Evolutionary conservation across 2,329 filamentous ascomycete genomes (phyloP).

Genomic region (Leptographium radiaticola): DNA sequence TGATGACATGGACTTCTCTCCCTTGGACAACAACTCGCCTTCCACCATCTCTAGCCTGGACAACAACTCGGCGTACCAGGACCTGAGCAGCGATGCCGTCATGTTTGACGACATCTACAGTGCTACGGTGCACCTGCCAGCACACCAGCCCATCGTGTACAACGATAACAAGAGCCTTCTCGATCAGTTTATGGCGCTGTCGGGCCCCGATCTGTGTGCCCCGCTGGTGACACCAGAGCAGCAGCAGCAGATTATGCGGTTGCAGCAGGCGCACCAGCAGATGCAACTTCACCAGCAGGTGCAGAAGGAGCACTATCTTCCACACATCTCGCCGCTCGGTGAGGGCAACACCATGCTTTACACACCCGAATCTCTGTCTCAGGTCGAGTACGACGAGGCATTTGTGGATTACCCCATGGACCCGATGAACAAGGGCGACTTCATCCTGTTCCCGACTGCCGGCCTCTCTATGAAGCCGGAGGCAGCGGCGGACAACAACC

Average conservation of each 20-base stretch:
- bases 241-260: conserved; percentile 6
- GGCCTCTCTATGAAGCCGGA: neutral
- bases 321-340: conserved; percentile 48
- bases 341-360: conserved; percentile 57
- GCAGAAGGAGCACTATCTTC: conserved; percentile 2
- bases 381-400: conserved; percentile 51
- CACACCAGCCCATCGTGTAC: conserved; percentile 24
- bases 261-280: conserved; percentile 8
- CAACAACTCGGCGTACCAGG: conserved; percentile 45
- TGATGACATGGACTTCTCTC: conserved; percentile 25
- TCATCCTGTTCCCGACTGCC: conserved; percentile 43
- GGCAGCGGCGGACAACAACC: conserved; percentile 17
- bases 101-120: conserved; percentile 51
- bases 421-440: conserved; percentile 39
- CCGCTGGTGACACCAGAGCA: conserved; percentile 13
- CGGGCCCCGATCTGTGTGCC: conserved; percentile 24
- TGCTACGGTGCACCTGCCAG: conserved; percentile 42
- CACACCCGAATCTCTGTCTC: conserved; percentile 44
- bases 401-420: conserved; percentile 40
- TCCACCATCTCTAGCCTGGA: conserved; percentile 27
- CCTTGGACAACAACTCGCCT: conserved; percentile 35
- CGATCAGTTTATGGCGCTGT: conserved; percentile 27
- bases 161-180: conserved; percentile 26
- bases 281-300: conserved; percentile 1
- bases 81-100: conserved; percentile 46